phyloP scores from a whole-genome alignment of 768 basidiomycete genomes.

The Leccinum disarticulatum region DNA sequence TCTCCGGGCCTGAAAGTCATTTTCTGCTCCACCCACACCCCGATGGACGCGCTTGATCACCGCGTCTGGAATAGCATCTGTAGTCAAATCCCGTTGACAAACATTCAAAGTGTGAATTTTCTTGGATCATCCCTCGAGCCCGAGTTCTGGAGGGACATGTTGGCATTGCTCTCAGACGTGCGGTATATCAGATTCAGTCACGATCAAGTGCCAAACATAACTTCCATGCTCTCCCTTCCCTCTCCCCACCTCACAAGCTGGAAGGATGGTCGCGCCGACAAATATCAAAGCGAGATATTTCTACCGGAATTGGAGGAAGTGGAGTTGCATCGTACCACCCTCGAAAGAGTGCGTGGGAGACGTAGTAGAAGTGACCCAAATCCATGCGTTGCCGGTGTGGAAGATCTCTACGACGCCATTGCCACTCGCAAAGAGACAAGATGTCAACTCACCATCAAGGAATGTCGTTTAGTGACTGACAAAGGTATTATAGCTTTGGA shows the following conservation, averaged over 20 bases:
- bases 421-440: background rate
- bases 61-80: background rate
- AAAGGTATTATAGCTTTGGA: background rate
- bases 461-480: background rate
- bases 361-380: too few relatives aligned
- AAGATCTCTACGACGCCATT: background rate
- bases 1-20: too few relatives aligned
- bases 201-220: background rate
- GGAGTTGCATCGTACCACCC: background rate
- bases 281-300: background rate
- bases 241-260: too few relatives aligned
- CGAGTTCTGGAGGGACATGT: background rate
- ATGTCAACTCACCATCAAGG: background rate
- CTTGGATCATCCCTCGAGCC: rapidly evolving
- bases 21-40: too few relatives aligned
- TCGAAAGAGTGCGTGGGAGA: background rate
- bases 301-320: background rate
- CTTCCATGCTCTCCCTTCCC: too few relatives aligned
- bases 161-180: background rate
- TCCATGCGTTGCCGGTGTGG: background rate
- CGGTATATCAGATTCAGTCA: background rate
- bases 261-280: background rate
- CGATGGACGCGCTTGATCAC: too few relatives aligned
- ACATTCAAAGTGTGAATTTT: background rate
- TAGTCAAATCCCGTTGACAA: background rate